phyloP scores from a whole-genome alignment of 192 early-diverging fungal species.

The Coemansia furcata region DNA sequence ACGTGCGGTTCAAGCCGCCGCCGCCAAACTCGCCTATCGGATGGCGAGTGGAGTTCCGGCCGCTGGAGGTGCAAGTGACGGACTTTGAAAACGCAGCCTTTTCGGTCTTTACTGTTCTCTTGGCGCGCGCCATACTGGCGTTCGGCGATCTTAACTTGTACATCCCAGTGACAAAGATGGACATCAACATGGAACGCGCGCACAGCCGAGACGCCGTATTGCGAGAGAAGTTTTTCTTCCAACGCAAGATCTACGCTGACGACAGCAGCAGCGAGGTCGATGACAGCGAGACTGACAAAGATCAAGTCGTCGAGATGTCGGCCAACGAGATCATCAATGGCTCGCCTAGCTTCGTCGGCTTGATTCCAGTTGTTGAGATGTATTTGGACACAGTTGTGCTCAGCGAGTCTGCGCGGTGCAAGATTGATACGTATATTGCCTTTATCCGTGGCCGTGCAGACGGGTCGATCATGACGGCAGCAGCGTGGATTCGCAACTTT shows the following conservation, averaged over 20 bases:
- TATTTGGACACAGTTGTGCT: constrained; percentile 80
- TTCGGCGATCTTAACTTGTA: constrained; percentile 90
- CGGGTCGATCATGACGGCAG: constrained; percentile 82
- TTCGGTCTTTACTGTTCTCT: constrained; percentile 88
- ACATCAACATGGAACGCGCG: constrained; percentile 90
- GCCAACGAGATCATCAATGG: constrained; percentile 95
- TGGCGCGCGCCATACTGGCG: constrained; percentile 82
- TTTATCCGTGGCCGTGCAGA: constrained; percentile 79
- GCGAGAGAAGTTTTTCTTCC: constrained; percentile 86
- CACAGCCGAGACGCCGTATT: constrained; percentile 81
- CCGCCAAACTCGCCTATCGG: constrained; percentile 88
- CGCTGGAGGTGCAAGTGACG: constrained; percentile 94
- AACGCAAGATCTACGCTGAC: constrained; percentile 53
- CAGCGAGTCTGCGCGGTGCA: constrained; percentile 63
- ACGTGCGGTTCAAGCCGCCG: constrained; percentile 97
- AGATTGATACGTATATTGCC: constrained; percentile 72
- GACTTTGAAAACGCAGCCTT: constrained; percentile 98
- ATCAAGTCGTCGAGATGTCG: constrained; percentile 70
- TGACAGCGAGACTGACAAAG: constrained; percentile 9
- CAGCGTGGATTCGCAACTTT: constrained; percentile 89
- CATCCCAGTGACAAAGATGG: constrained; percentile 93
- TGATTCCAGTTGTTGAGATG: constrained; percentile 78
- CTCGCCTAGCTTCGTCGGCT: constrained; percentile 71
- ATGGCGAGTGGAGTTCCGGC: constrained; percentile 98
- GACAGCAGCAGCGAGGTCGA: constrained; percentile 23